These are phyloP conservation scores for Aspergillus ibericus DNA, from an alignment of 2,329 filamentous ascomycete genomes.

Conservation along the genomic window DNA sequence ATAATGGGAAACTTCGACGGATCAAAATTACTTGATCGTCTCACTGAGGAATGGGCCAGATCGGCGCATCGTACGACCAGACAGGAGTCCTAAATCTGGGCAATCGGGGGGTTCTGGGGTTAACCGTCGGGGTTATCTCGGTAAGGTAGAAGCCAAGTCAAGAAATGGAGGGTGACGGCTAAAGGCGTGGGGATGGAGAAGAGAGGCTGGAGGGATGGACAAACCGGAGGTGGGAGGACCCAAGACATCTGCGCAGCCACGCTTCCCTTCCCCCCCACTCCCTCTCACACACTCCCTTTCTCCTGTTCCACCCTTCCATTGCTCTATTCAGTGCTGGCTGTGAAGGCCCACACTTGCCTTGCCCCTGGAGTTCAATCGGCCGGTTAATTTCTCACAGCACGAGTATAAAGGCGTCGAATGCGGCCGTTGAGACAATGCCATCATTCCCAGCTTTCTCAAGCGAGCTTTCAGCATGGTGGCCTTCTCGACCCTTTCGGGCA, in stretches of 20 bases:
- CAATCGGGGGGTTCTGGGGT: background rate
- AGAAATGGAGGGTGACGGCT: background rate
- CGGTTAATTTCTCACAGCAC: background rate
- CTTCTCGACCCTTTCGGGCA: conserved; percentile 11
- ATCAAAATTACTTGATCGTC: background rate
- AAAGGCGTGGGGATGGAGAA: background rate
- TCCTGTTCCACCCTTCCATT: background rate
- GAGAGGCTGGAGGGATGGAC: background rate
- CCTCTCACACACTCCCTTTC: background rate
- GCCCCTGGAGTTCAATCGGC: background rate
- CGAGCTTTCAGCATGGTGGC: conserved; percentile 10
- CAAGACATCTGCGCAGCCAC: background rate
- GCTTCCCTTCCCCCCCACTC: background rate
- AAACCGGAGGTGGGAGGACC: background rate
- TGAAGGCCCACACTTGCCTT: background rate
- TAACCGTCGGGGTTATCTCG: background rate
- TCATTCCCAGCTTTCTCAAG: background rate
- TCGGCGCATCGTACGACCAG: background rate
- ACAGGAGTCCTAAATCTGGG: background rate
- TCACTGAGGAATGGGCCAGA: background rate
- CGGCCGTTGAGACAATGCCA: background rate
- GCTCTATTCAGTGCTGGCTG: background rate
- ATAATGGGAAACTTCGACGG: background rate
- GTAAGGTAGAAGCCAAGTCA: background rate
- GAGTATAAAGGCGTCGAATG: background rate